Evolutionary conservation across 1,284 basidiomycete genomes (phyloP).

Genomic region (Termitomyces sp.): DNA sequence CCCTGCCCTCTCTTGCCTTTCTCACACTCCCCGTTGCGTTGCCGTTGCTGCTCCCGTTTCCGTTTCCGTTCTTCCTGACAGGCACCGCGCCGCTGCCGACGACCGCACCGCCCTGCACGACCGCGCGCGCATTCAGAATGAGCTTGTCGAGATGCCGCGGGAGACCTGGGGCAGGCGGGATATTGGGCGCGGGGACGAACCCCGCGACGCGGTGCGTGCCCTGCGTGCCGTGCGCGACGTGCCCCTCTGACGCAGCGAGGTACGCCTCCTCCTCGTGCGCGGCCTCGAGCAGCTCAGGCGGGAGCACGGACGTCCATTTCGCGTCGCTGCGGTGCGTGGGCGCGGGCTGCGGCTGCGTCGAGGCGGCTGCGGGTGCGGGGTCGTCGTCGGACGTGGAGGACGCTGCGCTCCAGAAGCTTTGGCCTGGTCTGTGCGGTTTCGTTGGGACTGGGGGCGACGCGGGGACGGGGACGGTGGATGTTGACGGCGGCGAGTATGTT

Average conservation of each 20-base stretch:
- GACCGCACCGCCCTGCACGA: constrained; percentile 6
- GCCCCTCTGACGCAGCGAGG: constrained; percentile 42
- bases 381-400: constrained; percentile 34
- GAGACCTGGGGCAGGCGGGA: constrained; percentile 81
- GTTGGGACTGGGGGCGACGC: constrained; percentile 4
- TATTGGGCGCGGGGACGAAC: constrained; percentile 61
- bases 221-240: constrained; percentile 18
- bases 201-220: constrained; percentile 21
- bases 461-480: constrained; percentile 11
- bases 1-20: constrained; percentile 12
- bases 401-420: constrained; percentile 47
- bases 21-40: constrained; percentile 5
- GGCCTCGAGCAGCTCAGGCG: constrained; percentile 69
- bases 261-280: constrained; percentile 82
- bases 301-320: constrained; percentile 74
- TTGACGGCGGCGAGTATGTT: constrained; percentile 21
- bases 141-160: constrained; percentile 93
- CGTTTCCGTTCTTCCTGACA: constrained; percentile 15
- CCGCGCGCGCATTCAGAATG: constrained; percentile 70
- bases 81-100: constrained; percentile 22
- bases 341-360: constrained; percentile 1
- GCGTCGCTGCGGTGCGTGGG: constrained; percentile 16
- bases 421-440: constrained; percentile 24
- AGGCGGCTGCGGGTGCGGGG: constrained; percentile 15
- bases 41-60: too few relatives aligned